Base-by-base conservation (phyloP, 1,139 yeast genomes). In the Taiozyma sp. region DNA sequence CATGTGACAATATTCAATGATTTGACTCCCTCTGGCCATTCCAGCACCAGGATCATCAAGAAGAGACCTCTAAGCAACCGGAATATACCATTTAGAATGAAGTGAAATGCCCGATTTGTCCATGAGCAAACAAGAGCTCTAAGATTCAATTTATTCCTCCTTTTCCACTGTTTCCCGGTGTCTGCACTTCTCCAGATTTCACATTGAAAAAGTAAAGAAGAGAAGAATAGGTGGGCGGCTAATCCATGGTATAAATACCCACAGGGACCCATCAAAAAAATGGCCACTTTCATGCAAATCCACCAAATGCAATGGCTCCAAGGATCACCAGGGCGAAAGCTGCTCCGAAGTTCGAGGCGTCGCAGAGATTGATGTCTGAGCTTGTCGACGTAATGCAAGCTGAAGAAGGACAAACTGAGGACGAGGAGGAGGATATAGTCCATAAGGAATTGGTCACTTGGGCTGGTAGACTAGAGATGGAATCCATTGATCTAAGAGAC, bases 401-500 rank as follows among this genome's bases (percentile, higher is more conserved):
- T 13, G 41, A 38, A 19, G 41, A 38, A 12, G 41, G 41, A 6
- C 24, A 38, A 16, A 38, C 41, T 14, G 43, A 40, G 28, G 28
- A 40, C 3, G 43, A 40, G 12, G 43, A 40, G 10, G 41, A 38
- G 14, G 45, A 10, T n/a, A 68, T 61, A 39, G 59, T 67, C n/a
- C 69, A 68, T 44, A 65, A 62, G 47, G 70, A 69, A 51, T 62
- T 75, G 38, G 57, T 74, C 4, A 60, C 68, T 53, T 76, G 80
- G 80, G 79, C 79, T 0, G 69, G 74, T 9, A 68, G 70, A 42
- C 57, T 76, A 24, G 81, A 76, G 55, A 52, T 75, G 47, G 80
- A 76, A 54, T 65, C 73, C n/a, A 63, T 71, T 1, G 78, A 72
- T 32, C 57, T 73, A 27, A 57, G 76, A 41, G 68, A 67, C 9